phyloP scores from a whole-genome alignment of 768 basidiomycete genomes.

The Leccinum rimulosum region DNA sequence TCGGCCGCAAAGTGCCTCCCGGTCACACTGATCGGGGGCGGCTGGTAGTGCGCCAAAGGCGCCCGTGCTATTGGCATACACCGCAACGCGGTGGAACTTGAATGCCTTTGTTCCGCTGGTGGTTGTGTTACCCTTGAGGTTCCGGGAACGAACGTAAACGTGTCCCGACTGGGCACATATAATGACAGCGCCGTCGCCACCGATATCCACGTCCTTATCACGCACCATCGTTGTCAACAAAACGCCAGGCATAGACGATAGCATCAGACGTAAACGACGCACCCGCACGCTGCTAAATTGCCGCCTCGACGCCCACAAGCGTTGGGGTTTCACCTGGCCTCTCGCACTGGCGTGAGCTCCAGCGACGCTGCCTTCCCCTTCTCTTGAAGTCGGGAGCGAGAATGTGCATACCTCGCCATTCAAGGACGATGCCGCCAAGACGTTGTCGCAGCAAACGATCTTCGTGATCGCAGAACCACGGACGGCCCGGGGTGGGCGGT shows the following conservation, averaged over 20 bases:
- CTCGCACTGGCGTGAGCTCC: slow-evolving; percentile 13
- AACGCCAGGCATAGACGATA: slow-evolving; percentile 1
- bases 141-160: slow-evolving; percentile 80
- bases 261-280: slow-evolving; percentile 18
- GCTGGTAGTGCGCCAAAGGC: slow-evolving; percentile 77
- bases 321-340: slow-evolving; percentile 61
- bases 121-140: slow-evolving; percentile 26
- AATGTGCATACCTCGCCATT: slow-evolving; percentile 94
- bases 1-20: slow-evolving; percentile 66
- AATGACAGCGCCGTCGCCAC: slow-evolving; percentile 83
- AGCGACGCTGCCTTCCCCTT: slow-evolving; percentile 20
- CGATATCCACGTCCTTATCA: slow-evolving; percentile 79
- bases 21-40: slow-evolving; percentile 49
- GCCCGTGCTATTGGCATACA: slow-evolving; percentile 84
- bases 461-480: slow-evolving; percentile 74
- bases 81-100: slow-evolving; percentile 79
- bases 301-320: slow-evolving; percentile 87
- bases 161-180: slow-evolving; percentile 95
- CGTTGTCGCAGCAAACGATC: slow-evolving; percentile 73
- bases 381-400: slow-evolving; percentile 39
- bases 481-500: slow-evolving; percentile 76
- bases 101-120: slow-evolving; percentile 43
- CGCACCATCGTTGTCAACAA: background rate
- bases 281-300: slow-evolving; percentile 83
- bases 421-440: slow-evolving; percentile 78